Percentiles rank a stretch among this genome's conserved stretches.
phyloP scores from a whole-genome alignment of 140 eudicot genomes.

The Stevia rebaudiana region DNA sequence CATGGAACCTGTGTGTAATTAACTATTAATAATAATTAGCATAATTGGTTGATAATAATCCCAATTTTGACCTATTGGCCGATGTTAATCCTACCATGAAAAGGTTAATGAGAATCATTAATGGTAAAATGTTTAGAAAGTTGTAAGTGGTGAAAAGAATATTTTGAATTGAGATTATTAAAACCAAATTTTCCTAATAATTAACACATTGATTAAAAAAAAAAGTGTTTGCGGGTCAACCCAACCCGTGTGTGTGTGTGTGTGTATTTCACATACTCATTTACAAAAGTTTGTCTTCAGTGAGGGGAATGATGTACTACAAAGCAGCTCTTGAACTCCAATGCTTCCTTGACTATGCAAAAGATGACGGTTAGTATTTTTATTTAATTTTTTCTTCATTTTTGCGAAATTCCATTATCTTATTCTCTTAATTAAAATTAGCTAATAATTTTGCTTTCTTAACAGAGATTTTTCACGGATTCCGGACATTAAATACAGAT shows the following conservation, averaged over 20 bases:
- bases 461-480: constrained; percentile 83
- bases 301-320: constrained; percentile 99
- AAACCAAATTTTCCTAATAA: background rate
- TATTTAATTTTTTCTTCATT: background rate
- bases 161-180: no score
- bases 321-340: constrained; percentile 88
- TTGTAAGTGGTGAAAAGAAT: no score
- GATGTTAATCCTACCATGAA: no score
- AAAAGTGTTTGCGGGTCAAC: constrained; percentile 1
- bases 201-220: background rate
- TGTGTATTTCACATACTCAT: constrained; percentile 16
- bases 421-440: constrained; percentile 3
- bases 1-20: no score
- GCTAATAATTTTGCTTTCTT: constrained; percentile 18
- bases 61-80: no score
- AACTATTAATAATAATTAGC: no score
- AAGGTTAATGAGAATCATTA: no score
- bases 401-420: constrained; percentile 5
- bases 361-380: constrained; percentile 57
- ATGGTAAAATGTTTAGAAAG: no score
- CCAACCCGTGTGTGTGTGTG: background rate
- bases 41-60: no score
- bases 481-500: constrained; percentile 55
- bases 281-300: constrained; percentile 34
- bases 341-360: constrained; percentile 85